phyloP scores from a whole-genome alignment of 768 basidiomycete genomes.

The Plicaturopsis crispa region DNA sequence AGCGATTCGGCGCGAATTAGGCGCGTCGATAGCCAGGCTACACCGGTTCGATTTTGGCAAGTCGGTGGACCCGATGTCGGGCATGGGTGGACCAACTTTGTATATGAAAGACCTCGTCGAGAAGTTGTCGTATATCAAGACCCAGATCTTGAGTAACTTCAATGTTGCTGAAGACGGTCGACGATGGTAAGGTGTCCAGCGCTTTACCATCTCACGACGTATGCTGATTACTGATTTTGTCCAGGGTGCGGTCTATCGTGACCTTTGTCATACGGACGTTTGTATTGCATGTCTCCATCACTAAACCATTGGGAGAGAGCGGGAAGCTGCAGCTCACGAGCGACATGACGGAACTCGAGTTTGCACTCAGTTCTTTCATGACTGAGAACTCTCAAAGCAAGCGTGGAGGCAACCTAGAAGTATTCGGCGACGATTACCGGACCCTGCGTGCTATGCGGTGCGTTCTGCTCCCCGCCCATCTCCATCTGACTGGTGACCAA shows the following conservation, averaged over 20 bases:
- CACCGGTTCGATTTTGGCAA: conserved; percentile 83
- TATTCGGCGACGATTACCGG: conserved; percentile 81
- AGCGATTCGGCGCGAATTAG: conserved; percentile 74
- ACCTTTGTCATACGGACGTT: conserved; percentile 80
- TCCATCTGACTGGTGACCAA: background rate
- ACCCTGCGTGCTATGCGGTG: conserved; percentile 83
- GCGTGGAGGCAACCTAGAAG: conserved; percentile 61
- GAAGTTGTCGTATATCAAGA: conserved; percentile 76
- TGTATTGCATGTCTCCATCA: conserved; percentile 90
- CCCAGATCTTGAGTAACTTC: conserved; percentile 67
- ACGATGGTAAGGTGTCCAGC: conserved; percentile 50
- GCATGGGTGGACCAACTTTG: conserved; percentile 62
- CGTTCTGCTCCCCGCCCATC: too few relatives aligned
- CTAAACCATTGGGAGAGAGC: conserved; percentile 82
- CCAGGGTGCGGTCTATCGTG: conserved; percentile 60
- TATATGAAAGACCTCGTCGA: conserved; percentile 93
- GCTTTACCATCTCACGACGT: conserved; percentile 6
- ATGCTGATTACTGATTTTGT: conserved; percentile 1
- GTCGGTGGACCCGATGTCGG: conserved; percentile 55
- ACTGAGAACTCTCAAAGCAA: conserved; percentile 47
- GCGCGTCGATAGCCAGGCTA: conserved; percentile 70
- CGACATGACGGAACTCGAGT: conserved; percentile 96
- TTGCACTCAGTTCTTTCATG: conserved; percentile 78
- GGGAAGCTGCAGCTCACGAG: conserved; percentile 92
- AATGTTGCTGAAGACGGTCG: conserved; percentile 62